phyloP scores from a whole-genome alignment of 192 early-diverging fungal genomes.

The Coemansia sp. region DNA sequence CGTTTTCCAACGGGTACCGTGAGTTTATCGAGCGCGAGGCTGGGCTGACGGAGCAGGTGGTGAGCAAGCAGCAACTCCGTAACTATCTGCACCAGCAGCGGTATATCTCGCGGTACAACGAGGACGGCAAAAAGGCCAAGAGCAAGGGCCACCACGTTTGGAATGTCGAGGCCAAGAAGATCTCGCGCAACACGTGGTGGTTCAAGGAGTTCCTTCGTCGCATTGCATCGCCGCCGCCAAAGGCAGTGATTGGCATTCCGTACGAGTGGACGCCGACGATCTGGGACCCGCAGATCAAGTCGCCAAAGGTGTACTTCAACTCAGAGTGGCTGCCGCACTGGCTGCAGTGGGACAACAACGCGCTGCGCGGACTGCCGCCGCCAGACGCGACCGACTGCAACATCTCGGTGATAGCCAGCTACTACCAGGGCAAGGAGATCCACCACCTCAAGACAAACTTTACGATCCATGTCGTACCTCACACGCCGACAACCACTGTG shows the following conservation, averaged over 20 bases:
- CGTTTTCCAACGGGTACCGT: slow-evolving; percentile 75
- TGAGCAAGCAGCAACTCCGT: slow-evolving; percentile 68
- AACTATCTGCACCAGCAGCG: slow-evolving; percentile 71
- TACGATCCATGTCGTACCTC: slow-evolving; percentile 42
- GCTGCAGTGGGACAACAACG: slow-evolving; percentile 74
- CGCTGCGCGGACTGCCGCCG: slow-evolving; percentile 64
- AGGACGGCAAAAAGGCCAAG: slow-evolving; percentile 78
- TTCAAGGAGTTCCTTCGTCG: slow-evolving; percentile 71
- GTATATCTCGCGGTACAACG: slow-evolving; percentile 80
- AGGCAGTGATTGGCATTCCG: slow-evolving; percentile 61
- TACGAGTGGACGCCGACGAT: slow-evolving; percentile 70
- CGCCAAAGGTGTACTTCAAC: slow-evolving; percentile 69
- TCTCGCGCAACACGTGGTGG: slow-evolving; percentile 63
- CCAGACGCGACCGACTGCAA: slow-evolving; percentile 59
- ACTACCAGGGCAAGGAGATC: slow-evolving; percentile 60
- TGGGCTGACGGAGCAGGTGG: slow-evolving; percentile 64
- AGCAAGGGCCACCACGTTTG: slow-evolving; percentile 79
- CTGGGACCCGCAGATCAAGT: slow-evolving; percentile 76
- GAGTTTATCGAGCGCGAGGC: slow-evolving; percentile 61
- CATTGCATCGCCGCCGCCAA: slow-evolving; percentile 68
- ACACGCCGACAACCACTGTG: slow-evolving; percentile 32
- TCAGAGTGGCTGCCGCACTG: slow-evolving; percentile 70
- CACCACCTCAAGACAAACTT: slow-evolving; percentile 47
- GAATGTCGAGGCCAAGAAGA: slow-evolving; percentile 80
- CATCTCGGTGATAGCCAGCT: slow-evolving; percentile 66